Evolutionary conservation across 208 protist genomes (phyloP).

Genomic region (Leptomonas seymouri): DNA sequence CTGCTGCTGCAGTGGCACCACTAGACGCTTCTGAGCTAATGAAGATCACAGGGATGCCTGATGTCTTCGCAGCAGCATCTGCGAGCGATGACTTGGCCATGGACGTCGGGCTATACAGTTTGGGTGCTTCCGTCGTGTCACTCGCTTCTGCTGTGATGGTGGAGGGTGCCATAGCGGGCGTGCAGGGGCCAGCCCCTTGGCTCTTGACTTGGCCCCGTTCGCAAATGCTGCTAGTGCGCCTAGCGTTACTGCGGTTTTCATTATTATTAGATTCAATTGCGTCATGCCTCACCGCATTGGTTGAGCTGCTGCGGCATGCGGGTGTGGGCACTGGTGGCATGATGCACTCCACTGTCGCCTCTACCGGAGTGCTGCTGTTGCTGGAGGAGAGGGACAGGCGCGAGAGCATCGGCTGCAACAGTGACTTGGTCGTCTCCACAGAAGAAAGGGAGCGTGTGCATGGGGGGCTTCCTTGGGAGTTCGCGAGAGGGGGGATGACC

Average conservation of each 20-base stretch:
- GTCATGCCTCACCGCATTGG: not conserved
- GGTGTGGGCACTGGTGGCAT: not conserved
- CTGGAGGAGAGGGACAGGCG: slow-evolving; percentile 24
- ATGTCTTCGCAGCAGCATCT: not conserved
- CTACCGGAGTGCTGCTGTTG: slow-evolving; percentile 16
- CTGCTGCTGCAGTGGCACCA: not conserved
- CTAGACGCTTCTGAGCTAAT: too few species aligned
- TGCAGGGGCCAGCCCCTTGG: not conserved
- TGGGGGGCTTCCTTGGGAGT: not conserved
- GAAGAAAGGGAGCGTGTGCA: not conserved
- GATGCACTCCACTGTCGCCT: slow-evolving; percentile 13
- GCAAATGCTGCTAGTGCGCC: not conserved
- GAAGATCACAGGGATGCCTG: not conserved
- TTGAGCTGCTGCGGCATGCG: not conserved
- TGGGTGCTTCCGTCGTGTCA: not conserved
- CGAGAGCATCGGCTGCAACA: slow-evolving; percentile 14
- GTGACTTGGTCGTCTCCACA: not conserved
- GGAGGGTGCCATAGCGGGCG: slow-evolving; percentile 1
- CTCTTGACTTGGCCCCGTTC: not conserved
- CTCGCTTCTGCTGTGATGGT: not conserved
- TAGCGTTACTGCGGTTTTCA: not conserved
- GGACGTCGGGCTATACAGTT: too few species aligned
- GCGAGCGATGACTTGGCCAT: not conserved
- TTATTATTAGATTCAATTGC: not conserved
- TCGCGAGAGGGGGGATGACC: not conserved